phyloP scores from a whole-genome alignment of 768 basidiomycete species.

The Termitomyces sp. region DNA sequence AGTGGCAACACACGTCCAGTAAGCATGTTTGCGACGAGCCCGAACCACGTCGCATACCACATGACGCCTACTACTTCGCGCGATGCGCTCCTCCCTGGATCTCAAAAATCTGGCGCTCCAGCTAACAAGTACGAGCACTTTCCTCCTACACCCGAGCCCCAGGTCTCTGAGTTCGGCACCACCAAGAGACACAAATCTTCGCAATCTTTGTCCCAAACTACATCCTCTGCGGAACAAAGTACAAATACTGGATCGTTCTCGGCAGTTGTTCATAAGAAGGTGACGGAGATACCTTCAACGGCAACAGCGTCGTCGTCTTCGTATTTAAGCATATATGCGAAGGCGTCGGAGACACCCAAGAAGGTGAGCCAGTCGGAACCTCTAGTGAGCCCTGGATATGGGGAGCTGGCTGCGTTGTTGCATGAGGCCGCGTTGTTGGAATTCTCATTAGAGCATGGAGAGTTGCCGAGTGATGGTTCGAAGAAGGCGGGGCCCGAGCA shows the following conservation, averaged over 20 bases:
- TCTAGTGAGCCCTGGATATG: constrained; percentile 36
- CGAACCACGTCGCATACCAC: constrained; percentile 29
- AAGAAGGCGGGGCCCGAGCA: background rate
- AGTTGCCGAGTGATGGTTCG: constrained; percentile 31
- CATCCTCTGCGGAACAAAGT: constrained; percentile 8
- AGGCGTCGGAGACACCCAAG: constrained; percentile 26
- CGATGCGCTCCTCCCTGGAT: constrained; percentile 27
- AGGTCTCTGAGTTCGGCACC: constrained; percentile 20
- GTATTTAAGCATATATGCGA: constrained; percentile 13
- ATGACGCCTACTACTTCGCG: constrained; percentile 30
- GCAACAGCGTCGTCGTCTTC: constrained; percentile 13
- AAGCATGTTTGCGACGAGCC: constrained; percentile 35
- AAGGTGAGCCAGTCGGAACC: background rate
- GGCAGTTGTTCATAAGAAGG: constrained; percentile 54
- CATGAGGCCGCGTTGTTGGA: constrained; percentile 57
- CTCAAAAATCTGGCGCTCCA: constrained; percentile 10
- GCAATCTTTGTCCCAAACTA: constrained; percentile 17
- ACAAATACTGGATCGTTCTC: constrained; percentile 31
- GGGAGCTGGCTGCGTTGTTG: constrained; percentile 49
- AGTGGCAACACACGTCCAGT: constrained; percentile 19
- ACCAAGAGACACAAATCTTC: constrained; percentile 17
- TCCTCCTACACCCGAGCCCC: constrained; percentile 29
- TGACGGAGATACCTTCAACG: constrained; percentile 30
- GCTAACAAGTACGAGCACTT: constrained; percentile 26
- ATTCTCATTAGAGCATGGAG: constrained; percentile 43